These are phyloP conservation scores for Diaporthe citri DNA, from an alignment of 2,329 filamentous ascomycete species.

Conservation along the genomic window DNA sequence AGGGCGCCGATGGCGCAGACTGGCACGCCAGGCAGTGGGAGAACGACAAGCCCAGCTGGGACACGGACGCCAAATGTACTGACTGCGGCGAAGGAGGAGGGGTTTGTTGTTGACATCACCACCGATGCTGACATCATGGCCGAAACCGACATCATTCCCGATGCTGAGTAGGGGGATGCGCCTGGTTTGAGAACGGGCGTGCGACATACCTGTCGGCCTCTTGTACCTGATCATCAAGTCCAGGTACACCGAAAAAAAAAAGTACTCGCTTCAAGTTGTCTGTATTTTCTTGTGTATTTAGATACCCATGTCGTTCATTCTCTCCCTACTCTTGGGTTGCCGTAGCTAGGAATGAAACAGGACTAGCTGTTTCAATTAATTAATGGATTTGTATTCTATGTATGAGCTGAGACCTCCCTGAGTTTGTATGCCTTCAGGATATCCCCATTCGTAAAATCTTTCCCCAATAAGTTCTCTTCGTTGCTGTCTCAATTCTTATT, in stretches of 20 bases:
- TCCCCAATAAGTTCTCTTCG: not conserved
- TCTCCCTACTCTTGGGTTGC: slow-evolving; percentile 20
- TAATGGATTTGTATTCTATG: not conserved
- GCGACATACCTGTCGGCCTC: not conserved
- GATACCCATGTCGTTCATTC: slow-evolving; percentile 32
- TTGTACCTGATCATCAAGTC: not conserved
- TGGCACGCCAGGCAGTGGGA: slow-evolving; percentile 36
- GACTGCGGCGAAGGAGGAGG: slow-evolving; percentile 21
- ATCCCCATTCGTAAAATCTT: too few species aligned
- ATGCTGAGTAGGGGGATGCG: not conserved
- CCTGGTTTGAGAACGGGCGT: not conserved
- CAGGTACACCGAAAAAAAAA: not conserved
- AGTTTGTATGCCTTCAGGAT: not conserved
- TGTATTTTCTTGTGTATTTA: not conserved
- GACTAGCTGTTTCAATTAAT: not conserved
- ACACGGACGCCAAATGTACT: slow-evolving; percentile 30
- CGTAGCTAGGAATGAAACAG: slow-evolving; percentile 2
- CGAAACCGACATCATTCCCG: not conserved
- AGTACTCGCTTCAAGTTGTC: not conserved
- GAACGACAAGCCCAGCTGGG: slow-evolving; percentile 38
- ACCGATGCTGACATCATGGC: not conserved
- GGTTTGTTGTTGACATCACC: slow-evolving; percentile 1
- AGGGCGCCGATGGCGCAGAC: not conserved
- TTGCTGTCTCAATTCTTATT: not conserved
- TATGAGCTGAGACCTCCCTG: not conserved